Percentiles rank a stretch among this genome's conserved stretches.
These are phyloP conservation scores for Pyrenula aspistea DNA, from an alignment of 495 filamentous ascomycete genomes.

Conservation along the genomic window DNA sequence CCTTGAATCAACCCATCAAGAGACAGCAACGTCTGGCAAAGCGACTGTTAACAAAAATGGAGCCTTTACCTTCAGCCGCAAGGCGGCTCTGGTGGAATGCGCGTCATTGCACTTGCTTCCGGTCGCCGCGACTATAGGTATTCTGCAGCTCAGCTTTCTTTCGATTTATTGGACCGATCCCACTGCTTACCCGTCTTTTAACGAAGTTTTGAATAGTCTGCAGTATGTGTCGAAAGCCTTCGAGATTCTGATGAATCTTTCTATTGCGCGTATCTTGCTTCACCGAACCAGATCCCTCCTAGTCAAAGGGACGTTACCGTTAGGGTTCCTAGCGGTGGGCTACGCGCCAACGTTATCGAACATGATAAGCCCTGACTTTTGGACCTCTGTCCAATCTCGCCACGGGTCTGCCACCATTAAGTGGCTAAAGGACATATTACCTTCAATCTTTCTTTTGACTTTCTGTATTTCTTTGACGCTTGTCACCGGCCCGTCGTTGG, in stretches of 20 bases:
- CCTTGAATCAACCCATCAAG: no score
- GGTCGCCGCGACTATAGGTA: neutral
- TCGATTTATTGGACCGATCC: neutral
- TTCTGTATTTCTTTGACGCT: neutral
- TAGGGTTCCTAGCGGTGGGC: neutral
- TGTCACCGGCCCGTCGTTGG: neutral
- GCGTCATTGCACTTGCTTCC: neutral
- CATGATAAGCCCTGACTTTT: neutral
- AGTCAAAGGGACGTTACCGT: neutral
- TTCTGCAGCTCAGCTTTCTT: neutral
- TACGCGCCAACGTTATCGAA: neutral
- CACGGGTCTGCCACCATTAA: neutral
- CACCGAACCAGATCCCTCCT: neutral
- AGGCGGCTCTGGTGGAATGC: neutral
- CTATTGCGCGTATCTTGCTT: neutral
- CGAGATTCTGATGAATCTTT: neutral
- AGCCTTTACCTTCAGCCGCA: neutral
- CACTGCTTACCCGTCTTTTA: neutral
- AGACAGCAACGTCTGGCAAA: no score
- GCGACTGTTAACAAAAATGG: no score
- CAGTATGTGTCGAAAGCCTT: neutral
- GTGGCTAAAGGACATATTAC: neutral
- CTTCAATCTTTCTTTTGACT: neutral
- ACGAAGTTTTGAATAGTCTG: neutral
- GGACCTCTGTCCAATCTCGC: neutral